Conservation (phyloP, 768 basidiomycete species). For the Dioszegia hungarica region DNA sequence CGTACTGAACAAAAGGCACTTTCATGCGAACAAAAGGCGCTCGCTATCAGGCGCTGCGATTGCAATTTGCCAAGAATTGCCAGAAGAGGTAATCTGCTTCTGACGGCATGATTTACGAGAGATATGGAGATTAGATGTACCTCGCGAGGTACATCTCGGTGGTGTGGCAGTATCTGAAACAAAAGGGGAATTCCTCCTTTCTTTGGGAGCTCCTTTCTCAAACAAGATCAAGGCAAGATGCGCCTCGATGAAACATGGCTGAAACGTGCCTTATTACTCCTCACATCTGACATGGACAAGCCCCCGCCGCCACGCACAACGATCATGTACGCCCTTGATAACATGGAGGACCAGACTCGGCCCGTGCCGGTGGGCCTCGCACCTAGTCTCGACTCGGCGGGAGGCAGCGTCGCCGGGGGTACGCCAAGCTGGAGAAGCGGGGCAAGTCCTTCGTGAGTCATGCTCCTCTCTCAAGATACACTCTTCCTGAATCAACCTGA, state of each 20-base stretch:
- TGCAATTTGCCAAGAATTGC: not conserved
- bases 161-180: not conserved
- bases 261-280: not conserved
- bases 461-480: too few relatives aligned
- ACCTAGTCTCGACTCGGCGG: not conserved
- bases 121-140: not conserved
- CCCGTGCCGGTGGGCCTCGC: not conserved
- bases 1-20: too few relatives aligned
- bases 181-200: not conserved
- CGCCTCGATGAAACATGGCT: not conserved
- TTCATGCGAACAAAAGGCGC: not conserved
- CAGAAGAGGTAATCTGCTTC: not conserved
- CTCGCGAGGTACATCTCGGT: not conserved
- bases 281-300: not conserved
- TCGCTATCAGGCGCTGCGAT: not conserved
- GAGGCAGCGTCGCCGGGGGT: not conserved
- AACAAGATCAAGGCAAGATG: not conserved
- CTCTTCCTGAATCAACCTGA: too few relatives aligned
- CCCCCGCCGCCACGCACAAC: not conserved
- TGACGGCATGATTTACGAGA: too few relatives aligned
- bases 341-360: not conserved
- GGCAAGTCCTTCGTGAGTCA: slow-evolving; percentile 5
- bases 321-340: not conserved
- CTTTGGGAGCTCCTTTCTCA: not conserved
- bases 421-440: not conserved